Base-by-base conservation (phyloP, 1,139 yeast genomes). In the Geotrichum cucujoidarum region DNA sequence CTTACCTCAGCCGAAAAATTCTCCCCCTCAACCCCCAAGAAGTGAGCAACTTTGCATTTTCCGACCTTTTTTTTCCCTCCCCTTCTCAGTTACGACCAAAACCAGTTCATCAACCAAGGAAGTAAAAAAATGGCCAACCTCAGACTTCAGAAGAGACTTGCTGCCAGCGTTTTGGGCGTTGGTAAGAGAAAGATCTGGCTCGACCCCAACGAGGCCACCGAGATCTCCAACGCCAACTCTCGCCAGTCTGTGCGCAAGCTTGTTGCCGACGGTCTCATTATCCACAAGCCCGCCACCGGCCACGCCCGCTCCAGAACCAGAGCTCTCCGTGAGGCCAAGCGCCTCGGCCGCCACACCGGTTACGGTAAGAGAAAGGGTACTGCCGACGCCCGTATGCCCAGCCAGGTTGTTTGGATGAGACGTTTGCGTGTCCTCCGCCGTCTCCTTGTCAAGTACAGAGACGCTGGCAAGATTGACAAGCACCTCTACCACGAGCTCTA, bases 291-390 rank as follows among this genome's bases (percentile, higher is more conserved):
- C 73, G 85, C 77, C 67, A 84, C 90, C 68, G 88, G 89, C 69
- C 97, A 90, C 88, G 92, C 98, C 67, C 88, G 96, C 81, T 83
- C 97, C 62, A 89, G 95, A 75, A 95, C 97, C 69, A 88, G 97
- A 80, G 95, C 95, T 69, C 80, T 87, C 73, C 89, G 89, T 69
- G 96, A 86, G 78, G 89, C 97, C 72, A 90, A 89, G 83, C 83
- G 90, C 76, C 83, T 82, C 70, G 98, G 98, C 78, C 94, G 98
- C 81, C 98, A 92, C 90, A 84, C 87, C 77, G 98, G 98, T 81
- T 87, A 82, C 89, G 98, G 98, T 92, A 92, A 92, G 88, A 89
- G 98, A 83, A 92, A 92, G 86, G 98, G 98, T 92, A 92, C 98
- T 78, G 89, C 85, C 73, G 95, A 92, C 75, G 98, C 98, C 65